phyloP scores from a whole-genome alignment of 2,329 filamentous ascomycete species.

The Monilinia vaccinii-corymbosi region DNA sequence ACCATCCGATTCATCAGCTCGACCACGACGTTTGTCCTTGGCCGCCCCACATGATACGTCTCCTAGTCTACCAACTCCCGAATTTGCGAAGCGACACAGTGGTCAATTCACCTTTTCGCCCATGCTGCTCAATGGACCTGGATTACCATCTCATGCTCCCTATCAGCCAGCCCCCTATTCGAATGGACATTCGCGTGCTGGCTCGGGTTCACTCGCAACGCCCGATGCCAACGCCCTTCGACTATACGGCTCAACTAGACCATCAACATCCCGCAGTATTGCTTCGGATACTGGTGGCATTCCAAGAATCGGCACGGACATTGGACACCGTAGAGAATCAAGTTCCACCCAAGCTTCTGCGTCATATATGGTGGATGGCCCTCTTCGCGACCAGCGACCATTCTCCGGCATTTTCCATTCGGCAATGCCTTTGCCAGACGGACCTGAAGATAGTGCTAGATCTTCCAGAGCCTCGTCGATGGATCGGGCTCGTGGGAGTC shows the following conservation, averaged over 20 bases:
- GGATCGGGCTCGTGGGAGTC: conserved; percentile 43
- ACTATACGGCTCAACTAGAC: conserved; percentile 32
- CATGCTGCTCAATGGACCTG: conserved; percentile 35
- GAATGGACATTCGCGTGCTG: conserved; percentile 42
- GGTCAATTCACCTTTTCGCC: conserved; percentile 57
- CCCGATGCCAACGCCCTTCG: conserved; percentile 39
- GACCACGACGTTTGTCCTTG: conserved; percentile 50
- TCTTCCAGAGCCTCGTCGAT: conserved; percentile 52
- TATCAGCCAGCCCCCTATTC: conserved; percentile 43
- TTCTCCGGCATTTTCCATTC: conserved; percentile 79
- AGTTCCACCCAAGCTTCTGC: conserved; percentile 45
- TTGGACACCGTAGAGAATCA: conserved; percentile 41
- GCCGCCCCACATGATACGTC: conserved; percentile 46
- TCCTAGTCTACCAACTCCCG: conserved; percentile 54
- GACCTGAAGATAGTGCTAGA: conserved; percentile 42
- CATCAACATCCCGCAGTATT: conserved; percentile 51
- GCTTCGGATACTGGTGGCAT: conserved; percentile 39
- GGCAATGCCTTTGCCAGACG: conserved; percentile 71
- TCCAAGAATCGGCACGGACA: conserved; percentile 45
- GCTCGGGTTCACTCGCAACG: conserved; percentile 48
- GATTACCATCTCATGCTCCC: conserved; percentile 43
- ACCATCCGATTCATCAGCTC: conserved; percentile 27
- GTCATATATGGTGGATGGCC: conserved; percentile 31
- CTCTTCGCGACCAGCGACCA: conserved; percentile 32
- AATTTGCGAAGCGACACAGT: conserved; percentile 57